These are phyloP conservation scores for Spinellus fusiger DNA, from an alignment of 192 early-diverging fungal genomes.

Conservation along the genomic window DNA sequence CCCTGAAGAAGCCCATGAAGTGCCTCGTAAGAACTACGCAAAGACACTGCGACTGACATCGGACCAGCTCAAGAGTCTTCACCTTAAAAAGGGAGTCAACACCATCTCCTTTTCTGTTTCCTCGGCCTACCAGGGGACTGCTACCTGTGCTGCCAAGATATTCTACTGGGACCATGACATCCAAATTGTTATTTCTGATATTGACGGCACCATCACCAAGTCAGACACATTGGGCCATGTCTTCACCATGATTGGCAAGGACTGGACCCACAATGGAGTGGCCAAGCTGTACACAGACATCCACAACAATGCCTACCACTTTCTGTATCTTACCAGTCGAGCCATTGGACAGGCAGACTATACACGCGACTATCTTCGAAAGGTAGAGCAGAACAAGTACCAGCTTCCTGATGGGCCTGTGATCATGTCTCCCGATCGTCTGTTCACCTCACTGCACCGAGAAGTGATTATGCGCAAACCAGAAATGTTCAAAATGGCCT, in stretches of 20 bases:
- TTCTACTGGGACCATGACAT: constrained; percentile 83
- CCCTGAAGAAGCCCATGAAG: constrained; percentile 1
- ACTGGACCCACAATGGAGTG: constrained; percentile 98
- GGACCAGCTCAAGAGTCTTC: constrained; percentile 81
- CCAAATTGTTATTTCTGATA: constrained; percentile 93
- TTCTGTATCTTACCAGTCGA: constrained; percentile 90
- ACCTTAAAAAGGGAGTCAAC: constrained; percentile 83
- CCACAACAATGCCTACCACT: constrained; percentile 88
- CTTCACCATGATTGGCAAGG: constrained; percentile 95
- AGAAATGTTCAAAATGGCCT: constrained; percentile 97
- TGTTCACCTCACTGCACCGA: constrained; percentile 87
- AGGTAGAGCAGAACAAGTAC: constrained; percentile 83
- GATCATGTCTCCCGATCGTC: constrained; percentile 92
- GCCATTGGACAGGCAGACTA: constrained; percentile 92
- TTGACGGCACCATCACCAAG: constrained; percentile 99
- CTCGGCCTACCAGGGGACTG: constrained; percentile 68
- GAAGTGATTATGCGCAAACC: constrained; percentile 95
- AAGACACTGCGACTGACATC: constrained; percentile 93
- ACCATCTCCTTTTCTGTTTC: constrained; percentile 84
- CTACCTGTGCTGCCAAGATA: constrained; percentile 80
- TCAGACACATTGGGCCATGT: constrained; percentile 96
- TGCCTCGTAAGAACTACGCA: constrained; percentile 53
- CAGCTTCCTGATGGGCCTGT: constrained; percentile 92
- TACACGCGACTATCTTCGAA: constrained; percentile 87
- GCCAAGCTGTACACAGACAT: constrained; percentile 97